A percentile compares a stretch with the other conserved stretches of the same genome.
Conservation (phyloP, 148 eudicot species). For the Mesembryanthemum crystallinum region DNA sequence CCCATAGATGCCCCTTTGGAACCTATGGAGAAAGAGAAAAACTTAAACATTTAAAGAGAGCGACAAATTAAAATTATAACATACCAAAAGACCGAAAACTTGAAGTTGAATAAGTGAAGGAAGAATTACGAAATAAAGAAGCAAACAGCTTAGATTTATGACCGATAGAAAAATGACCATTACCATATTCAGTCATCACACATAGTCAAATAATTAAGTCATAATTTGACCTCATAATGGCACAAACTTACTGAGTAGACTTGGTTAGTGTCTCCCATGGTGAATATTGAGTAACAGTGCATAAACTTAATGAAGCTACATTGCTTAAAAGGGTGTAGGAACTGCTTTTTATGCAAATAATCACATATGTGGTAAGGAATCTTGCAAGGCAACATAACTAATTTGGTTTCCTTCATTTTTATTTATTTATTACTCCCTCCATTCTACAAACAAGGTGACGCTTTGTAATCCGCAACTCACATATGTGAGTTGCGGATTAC, state of each 20-base stretch:
- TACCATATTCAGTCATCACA: background rate
- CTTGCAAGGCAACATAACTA: background rate
- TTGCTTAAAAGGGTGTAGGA: background rate
- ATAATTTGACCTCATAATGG: background rate
- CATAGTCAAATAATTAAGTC: background rate
- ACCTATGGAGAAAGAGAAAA: slow-evolving; percentile 44
- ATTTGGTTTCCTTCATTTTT: too few species aligned
- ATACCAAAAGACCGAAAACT: background rate
- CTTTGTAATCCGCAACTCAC: too few species aligned
- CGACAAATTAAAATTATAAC: background rate
- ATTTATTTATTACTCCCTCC: too few species aligned
- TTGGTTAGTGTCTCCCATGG: background rate
- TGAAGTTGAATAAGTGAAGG: background rate
- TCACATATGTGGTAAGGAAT: background rate
- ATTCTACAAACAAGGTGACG: too few species aligned
- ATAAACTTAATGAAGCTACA: background rate
- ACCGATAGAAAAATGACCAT: background rate
- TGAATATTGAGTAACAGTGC: background rate
- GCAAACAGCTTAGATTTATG: background rate
- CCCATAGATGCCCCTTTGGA: slow-evolving; percentile 82
- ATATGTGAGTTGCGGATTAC: too few species aligned
- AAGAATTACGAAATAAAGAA: background rate
- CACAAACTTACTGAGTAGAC: too few species aligned
- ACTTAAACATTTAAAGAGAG: background rate
- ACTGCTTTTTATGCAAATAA: background rate